Evolutionary conservation across 2,329 filamentous ascomycete genomes (phyloP).

Genomic region (Neocatenulostroma microsporum): DNA sequence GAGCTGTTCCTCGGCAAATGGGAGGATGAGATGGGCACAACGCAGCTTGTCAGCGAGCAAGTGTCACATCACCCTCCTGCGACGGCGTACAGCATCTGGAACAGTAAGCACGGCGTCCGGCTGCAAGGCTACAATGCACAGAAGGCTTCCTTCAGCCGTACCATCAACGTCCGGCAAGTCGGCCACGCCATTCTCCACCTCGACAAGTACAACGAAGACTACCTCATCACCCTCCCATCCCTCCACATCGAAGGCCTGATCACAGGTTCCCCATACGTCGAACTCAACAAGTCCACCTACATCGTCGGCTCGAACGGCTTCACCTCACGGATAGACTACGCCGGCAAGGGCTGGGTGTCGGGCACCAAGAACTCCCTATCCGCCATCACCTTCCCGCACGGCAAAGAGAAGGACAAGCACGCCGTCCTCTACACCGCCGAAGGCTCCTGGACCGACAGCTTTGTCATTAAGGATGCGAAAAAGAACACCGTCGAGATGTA

Average conservation of each 20-base stretch:
- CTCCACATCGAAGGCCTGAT: conserved; percentile 93
- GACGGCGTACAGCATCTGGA: conserved; percentile 88
- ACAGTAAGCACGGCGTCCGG: conserved; percentile 69
- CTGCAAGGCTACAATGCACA: conserved; percentile 86
- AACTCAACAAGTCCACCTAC: conserved; percentile 76
- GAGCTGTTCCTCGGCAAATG: conserved; percentile 91
- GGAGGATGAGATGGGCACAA: conserved; percentile 74
- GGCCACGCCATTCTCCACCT: conserved; percentile 80
- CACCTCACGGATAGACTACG: conserved; percentile 85
- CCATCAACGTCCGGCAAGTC: conserved; percentile 73
- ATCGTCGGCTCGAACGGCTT: conserved; percentile 83
- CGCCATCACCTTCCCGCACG: conserved; percentile 63
- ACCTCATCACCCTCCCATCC: conserved; percentile 83
- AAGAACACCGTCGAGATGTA: conserved; percentile 39
- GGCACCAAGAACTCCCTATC: conserved; percentile 92
- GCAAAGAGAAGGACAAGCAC: conserved; percentile 51
- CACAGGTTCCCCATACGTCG: conserved; percentile 77
- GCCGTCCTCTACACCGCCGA: conserved; percentile 71
- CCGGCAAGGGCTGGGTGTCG: conserved; percentile 85
- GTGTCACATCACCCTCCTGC: conserved; percentile 94
- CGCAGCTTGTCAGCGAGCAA: conserved; percentile 85
- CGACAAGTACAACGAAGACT: conserved; percentile 59
- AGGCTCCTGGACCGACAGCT: conserved; percentile 83
- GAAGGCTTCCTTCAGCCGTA: conserved; percentile 88
- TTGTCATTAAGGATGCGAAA: conserved; percentile 65